Conservation (phyloP, 306 rosid genomes). For the Alnus glutinosa region DNA sequence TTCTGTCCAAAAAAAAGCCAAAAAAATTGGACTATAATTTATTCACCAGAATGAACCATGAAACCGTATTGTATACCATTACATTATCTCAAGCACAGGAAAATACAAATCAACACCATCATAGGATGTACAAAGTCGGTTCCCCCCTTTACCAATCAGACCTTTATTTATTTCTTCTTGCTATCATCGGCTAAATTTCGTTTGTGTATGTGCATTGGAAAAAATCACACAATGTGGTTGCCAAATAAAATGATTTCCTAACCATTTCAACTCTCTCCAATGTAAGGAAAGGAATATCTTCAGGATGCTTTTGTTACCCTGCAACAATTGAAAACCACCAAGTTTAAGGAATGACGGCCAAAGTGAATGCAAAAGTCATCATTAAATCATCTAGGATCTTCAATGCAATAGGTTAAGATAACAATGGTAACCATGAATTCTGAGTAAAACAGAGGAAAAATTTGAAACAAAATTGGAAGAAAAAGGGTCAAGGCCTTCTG, state of each 20-base stretch:
- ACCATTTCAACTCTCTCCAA: slow-evolving; percentile 33
- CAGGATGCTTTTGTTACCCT: slow-evolving; percentile 55
- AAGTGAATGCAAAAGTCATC: slow-evolving; percentile 1
- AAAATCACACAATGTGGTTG: slow-evolving; percentile 31
- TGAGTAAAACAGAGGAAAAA: not conserved
- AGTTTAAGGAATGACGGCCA: slow-evolving; percentile 1
- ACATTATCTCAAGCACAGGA: slow-evolving; percentile 29
- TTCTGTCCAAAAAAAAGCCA: not conserved
- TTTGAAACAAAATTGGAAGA: not conserved
- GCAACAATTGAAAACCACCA: slow-evolving; percentile 38
- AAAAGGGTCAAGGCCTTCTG: not conserved
- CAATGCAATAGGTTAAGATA: not conserved
- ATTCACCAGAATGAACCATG: slow-evolving; percentile 11
- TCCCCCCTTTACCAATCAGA: slow-evolving; percentile 18
- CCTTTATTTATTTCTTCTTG: slow-evolving; percentile 51
- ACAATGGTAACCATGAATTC: not conserved
- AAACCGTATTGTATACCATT: slow-evolving; percentile 21
- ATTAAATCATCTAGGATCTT: not conserved
- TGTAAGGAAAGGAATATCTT: slow-evolving; percentile 20
- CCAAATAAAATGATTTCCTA: slow-evolving; percentile 20
- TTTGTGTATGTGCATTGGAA: slow-evolving; percentile 41
- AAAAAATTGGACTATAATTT: not conserved
- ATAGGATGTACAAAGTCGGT: slow-evolving; percentile 28
- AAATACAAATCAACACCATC: slow-evolving; percentile 28
- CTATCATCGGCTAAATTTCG: slow-evolving; percentile 24